Evolutionary conservation across 176 grass and related monocot species (phyloP).

Genomic region (Rhynchospora pubera): DNA sequence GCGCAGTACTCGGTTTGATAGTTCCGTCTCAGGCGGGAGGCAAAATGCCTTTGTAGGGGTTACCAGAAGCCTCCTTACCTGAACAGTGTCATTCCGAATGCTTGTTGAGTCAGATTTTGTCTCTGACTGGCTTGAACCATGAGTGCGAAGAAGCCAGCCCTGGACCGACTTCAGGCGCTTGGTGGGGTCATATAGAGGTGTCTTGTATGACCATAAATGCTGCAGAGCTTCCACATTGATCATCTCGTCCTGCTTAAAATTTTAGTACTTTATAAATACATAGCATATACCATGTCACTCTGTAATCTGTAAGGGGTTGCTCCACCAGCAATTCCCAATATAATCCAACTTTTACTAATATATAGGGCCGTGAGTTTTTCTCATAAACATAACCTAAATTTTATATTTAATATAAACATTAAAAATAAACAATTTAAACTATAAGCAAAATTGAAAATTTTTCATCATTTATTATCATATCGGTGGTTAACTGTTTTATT

Average conservation of each 20-base stretch:
- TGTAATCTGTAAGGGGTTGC: background rate
- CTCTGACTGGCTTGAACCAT: background rate
- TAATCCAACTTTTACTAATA: background rate
- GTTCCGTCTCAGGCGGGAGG: slow-evolving; percentile 61
- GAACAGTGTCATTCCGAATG: background rate
- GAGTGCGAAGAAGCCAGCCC: slow-evolving; percentile 20
- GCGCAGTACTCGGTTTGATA: slow-evolving; percentile 63
- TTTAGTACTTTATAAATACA: background rate
- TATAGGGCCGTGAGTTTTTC: too few species aligned
- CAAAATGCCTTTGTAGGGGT: slow-evolving; percentile 77
- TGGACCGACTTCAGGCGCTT: slow-evolving; percentile 30
- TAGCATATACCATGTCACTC: background rate
- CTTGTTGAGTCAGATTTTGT: background rate
- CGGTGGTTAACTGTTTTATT: too few species aligned
- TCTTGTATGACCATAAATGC: slow-evolving; percentile 43
- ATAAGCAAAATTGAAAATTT: too few species aligned
- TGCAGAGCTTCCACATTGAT: slow-evolving; percentile 18
- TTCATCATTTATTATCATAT: too few species aligned
- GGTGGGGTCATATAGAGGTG: slow-evolving; percentile 22
- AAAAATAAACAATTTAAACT: too few species aligned
- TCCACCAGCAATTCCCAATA: background rate
- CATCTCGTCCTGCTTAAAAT: slow-evolving; percentile 7
- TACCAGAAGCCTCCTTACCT: slow-evolving; percentile 59
- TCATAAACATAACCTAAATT: too few species aligned
- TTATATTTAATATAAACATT: too few species aligned